These are phyloP conservation scores for Ustilago xerochloae DNA, from an alignment of 1,284 basidiomycete genomes.

Conservation along the genomic window DNA sequence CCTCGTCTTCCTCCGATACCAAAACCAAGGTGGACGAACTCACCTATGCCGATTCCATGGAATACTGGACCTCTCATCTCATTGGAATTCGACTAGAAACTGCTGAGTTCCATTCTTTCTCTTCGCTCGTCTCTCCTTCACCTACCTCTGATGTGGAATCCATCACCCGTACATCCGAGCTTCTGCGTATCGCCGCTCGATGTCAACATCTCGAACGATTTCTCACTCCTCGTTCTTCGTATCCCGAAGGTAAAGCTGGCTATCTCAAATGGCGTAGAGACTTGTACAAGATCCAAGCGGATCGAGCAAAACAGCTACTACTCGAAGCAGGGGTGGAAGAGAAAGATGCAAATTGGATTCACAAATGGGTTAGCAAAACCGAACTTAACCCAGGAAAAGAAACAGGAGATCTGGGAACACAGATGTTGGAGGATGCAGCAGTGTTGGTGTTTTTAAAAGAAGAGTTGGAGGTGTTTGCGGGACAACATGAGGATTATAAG, in stretches of 20 bases:
- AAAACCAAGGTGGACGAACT: slow-evolving; percentile 56
- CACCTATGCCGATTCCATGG: slow-evolving; percentile 61
- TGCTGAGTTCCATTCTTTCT: slow-evolving; percentile 28
- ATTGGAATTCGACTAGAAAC: slow-evolving; percentile 34
- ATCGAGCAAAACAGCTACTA: slow-evolving; percentile 53
- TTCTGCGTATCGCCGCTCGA: slow-evolving; percentile 59
- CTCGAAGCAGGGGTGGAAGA: slow-evolving; percentile 41
- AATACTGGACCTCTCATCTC: slow-evolving; percentile 35
- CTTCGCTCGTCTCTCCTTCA: slow-evolving; percentile 20
- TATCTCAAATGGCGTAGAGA: slow-evolving; percentile 64
- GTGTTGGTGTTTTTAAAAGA: slow-evolving; percentile 63
- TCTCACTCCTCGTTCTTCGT: slow-evolving; percentile 52
- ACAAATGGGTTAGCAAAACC: slow-evolving; percentile 62
- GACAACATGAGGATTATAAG: slow-evolving; percentile 51
- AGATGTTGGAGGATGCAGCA: slow-evolving; percentile 64
- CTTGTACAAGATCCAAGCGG: slow-evolving; percentile 60
- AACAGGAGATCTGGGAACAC: slow-evolving; percentile 51
- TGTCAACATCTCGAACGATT: slow-evolving; percentile 66
- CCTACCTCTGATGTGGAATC: slow-evolving; percentile 21
- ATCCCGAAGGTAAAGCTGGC: slow-evolving; percentile 65
- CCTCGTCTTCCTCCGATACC: not conserved
- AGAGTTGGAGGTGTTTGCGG: slow-evolving; percentile 57
- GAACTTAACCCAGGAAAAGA: slow-evolving; percentile 56
- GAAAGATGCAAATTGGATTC: slow-evolving; percentile 45
- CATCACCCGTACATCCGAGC: slow-evolving; percentile 23